These are phyloP conservation scores for Fusarium papillatum DNA, from an alignment of 2,329 filamentous ascomycete genomes.

Conservation along the genomic window DNA sequence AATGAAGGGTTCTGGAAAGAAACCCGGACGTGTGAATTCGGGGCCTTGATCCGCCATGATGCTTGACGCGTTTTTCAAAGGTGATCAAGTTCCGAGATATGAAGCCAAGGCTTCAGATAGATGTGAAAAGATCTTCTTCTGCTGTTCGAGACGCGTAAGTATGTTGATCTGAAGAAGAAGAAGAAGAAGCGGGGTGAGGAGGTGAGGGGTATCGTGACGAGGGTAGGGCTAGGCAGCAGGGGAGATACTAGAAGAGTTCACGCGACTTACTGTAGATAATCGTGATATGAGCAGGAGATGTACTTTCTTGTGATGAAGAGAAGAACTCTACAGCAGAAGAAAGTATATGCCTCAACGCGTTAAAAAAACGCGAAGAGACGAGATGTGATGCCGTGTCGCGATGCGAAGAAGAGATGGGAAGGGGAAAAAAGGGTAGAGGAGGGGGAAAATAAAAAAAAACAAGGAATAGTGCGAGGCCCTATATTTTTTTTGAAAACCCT, in stretches of 20 bases:
- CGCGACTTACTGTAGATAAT: not conserved
- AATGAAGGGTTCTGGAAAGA: not conserved
- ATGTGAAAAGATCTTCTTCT: not conserved
- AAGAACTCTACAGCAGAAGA: not conserved
- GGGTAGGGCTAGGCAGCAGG: not conserved
- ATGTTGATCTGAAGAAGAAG: not conserved
- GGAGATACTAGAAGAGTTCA: not conserved
- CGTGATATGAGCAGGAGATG: not conserved
- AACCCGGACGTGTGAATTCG: not conserved
- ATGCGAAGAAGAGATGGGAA: not conserved
- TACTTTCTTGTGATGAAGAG: not conserved
- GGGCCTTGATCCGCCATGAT: not conserved
- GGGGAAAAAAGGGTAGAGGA: not conserved
- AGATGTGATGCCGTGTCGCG: not conserved
- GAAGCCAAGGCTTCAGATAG: not conserved
- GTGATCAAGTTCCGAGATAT: not conserved
- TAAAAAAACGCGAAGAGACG: not conserved
- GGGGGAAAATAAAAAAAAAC: not conserved
- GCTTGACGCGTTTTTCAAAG: not conserved
- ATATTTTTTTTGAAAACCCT: not conserved
- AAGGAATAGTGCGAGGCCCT: not conserved
- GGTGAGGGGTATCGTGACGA: not conserved
- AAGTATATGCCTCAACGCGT: not conserved
- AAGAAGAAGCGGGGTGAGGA: not conserved
- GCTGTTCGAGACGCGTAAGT: not conserved